These are phyloP conservation scores for Citrullus colocynthis DNA, from an alignment of 306 rosid genomes.

Conservation along the genomic window DNA sequence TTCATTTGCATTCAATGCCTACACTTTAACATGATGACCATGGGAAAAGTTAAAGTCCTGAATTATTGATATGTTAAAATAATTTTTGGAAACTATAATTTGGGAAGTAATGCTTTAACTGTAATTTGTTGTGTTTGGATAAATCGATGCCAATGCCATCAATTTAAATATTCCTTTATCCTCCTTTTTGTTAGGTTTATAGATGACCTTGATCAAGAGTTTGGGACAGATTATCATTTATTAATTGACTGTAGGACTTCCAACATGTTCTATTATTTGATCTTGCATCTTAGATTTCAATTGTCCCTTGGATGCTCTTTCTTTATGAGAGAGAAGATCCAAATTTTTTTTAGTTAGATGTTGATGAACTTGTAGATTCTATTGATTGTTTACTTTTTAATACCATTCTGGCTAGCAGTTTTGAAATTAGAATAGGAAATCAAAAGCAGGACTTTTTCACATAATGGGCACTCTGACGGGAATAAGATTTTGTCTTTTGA, in stretches of 20 bases:
- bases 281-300: not conserved
- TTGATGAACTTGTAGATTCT: not conserved
- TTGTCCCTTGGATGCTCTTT: not conserved
- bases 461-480: not conserved
- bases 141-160: not conserved
- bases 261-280: not conserved
- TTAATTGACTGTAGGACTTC: not conserved
- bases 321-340: not conserved
- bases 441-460: not conserved
- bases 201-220: not conserved
- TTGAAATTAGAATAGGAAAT: not conserved
- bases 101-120: not conserved
- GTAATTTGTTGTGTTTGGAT: not conserved
- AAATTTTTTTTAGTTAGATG: not conserved
- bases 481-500: not conserved
- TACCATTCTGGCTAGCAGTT: not conserved
- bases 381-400: not conserved
- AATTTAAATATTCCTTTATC: not conserved
- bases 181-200: not conserved
- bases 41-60: not conserved
- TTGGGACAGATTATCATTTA: not conserved
- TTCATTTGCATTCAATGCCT: not conserved
- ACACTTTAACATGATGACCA: not conserved
- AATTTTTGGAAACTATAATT: not conserved
- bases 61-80: not conserved